Evolutionary conservation across 352 stramenopile genomes (phyloP), one percentile per base, ranked within the genome.

Genomic region (Phytophthora podocarpi): DNA sequence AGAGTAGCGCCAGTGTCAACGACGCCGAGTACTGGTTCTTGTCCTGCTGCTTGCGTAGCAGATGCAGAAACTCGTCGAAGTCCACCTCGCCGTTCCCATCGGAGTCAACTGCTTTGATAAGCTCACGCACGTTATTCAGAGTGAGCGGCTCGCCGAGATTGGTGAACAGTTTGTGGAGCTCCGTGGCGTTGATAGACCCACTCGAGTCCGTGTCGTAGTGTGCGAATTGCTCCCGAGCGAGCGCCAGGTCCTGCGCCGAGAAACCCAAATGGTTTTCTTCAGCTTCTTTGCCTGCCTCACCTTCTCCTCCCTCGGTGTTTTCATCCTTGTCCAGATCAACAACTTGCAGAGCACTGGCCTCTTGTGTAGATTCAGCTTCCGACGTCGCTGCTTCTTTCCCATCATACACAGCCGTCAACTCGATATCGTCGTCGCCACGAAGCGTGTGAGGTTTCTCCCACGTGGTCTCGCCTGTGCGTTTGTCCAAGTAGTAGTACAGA

Each of bases 401-500:
- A 35, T 68, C 41, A 23, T 82, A 78, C 3, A 73, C 63, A 8
- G 55, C 58, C 45, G 77, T 74, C 7, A 89, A 43, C 27, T 66
- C 64, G 32, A 89, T 67, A 43, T 91, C 81, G 3, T 82, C 70
- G 8, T 78, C 65, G 8, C 39, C 37, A 23, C 74, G 74, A 15
- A 93, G 69, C n/a, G 73, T 37, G 23, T 63, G 73, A 16, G 82
- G 85, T 46, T 91, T 92, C 35, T 88, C 75, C 82, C 85, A 94
- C 46, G 80, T 88, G 24, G 76, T 91, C 64, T 91, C 73, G 18
- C 79, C 72, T 23, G 82, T 89, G 13, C 71, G 70, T 35, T 76
- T 84, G 56, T 91, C 88, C 65, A 89, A 52, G 59, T 94, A 94
- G 61, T 92, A 91, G 52, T 78, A 85, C 3, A 70, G 46, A 1